Evolutionary conservation across 495 filamentous ascomycete genomes (phyloP), one percentile per base, ranked within the genome.

Genomic region (Hypomontagnella submonticulosa): DNA sequence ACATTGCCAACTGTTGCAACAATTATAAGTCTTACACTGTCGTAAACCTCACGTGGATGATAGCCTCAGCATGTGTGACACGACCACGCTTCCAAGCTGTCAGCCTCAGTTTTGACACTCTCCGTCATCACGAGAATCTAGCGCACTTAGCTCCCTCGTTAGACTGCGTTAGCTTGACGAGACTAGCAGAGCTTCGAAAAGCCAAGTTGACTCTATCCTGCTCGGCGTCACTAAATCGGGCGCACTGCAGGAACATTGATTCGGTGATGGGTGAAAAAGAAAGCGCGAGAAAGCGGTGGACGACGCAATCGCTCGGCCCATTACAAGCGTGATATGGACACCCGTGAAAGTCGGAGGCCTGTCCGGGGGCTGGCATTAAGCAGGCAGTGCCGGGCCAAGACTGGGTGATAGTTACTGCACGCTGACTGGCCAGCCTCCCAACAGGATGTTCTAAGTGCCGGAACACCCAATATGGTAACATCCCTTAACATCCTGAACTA

Each of bases 201-300:
- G 46, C 54, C 50, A 57, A 60, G 55, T 56, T 30, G 30, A 32
- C 38, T 55, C 41, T 49, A 44, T 47, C 40, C n/a, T 43, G 33
- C 10, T 18, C 13, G 18, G 15, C 20, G 44, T 59, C 54, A 44
- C 55, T 68, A 44, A 54, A 68, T 63, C n/a, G 54, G 65, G 53
- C 38, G 42, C 27, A 38, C 65, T 63, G 54, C 65, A 63, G 65
- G 48, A 51, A 59, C 47, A 13, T 68, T 34, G 18, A 42, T 18
- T 55, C 53, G 16, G 19, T 49, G 41, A 62, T 54, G 38, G 54
- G 38, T 38, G 42, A 63, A 60, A 63, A 63, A 68, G 55, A 68
- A 63, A 59, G 50, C 19, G 49, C 60, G 60, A 63, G 59, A 69
- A 63, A 55, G 60, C 32, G 60, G 60, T 63, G 55, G 66, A 56